Conservation (phyloP, 495 filamentous ascomycete species). For the Rhizodiscina lignyota region DNA sequence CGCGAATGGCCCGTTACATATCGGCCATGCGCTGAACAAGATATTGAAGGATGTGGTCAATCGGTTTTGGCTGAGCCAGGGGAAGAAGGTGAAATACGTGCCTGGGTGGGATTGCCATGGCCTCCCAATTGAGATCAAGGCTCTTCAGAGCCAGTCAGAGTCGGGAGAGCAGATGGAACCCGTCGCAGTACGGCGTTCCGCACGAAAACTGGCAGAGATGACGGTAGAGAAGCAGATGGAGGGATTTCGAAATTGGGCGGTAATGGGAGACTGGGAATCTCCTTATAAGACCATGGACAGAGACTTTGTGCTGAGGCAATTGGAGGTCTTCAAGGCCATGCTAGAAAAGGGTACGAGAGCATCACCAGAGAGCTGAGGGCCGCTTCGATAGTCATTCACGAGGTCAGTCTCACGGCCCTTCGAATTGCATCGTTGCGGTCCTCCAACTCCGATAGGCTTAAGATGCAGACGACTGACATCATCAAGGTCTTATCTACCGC, state of each 20-base stretch:
- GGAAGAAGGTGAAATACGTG: conserved; percentile 65
- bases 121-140: conserved; percentile 92
- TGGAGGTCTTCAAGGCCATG: conserved; percentile 75
- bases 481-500: conserved; percentile 56
- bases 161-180: conserved; percentile 19
- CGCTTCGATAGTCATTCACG: no score
- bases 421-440: neutral
- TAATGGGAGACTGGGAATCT: conserved; percentile 92
- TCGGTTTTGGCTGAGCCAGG: conserved; percentile 60
- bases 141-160: conserved; percentile 44
- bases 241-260: conserved; percentile 63
- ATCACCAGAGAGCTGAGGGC: no score
- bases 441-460: neutral
- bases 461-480: no score
- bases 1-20: conserved; percentile 84
- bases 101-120: conserved; percentile 99
- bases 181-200: conserved; percentile 46
- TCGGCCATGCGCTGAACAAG: conserved; percentile 97
- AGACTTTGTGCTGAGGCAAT: conserved; percentile 70
- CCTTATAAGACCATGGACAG: conserved; percentile 87
- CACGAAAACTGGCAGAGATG: conserved; percentile 52
- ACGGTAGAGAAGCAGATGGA: conserved; percentile 70
- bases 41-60: conserved; percentile 88
- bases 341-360: conserved; percentile 47
- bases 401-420: conserved; percentile 3